Base-by-base conservation (phyloP, 2,329 filamentous ascomycete genomes). In the Tympanopsis confertula region DNA sequence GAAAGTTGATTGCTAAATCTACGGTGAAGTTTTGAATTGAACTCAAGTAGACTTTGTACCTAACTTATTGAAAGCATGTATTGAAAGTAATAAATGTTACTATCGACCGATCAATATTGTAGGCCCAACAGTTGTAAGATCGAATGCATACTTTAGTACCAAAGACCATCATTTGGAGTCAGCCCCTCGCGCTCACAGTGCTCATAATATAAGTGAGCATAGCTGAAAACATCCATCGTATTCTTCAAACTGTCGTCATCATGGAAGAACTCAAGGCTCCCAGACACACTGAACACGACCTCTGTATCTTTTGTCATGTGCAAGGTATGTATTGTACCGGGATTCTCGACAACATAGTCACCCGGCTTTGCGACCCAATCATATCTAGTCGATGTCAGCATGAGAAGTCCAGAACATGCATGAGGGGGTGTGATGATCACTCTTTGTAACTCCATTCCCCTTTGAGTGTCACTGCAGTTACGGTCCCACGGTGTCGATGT, bases 251-350 rank as follows among this genome's bases (percentile, higher is more conserved):
- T 47, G 29, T 47, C 41, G 35, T 48, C 47, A 24, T 49, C 44
- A 24, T 49, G 36, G 40, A 45, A 47, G 39, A 45, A 49, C 39
- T 49, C 47, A 29, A 49, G 32, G 20, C 39, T 42, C 5, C 47
- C 46, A n/a, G 37, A 38, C 13, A 47, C 33, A 12, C 39, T 42
- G 36, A 48, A 48, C 4, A 48, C 38, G 15, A 48, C 44, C 40
- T 49, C 46, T 2, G 43, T 24, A 4, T 38, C 40, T 13, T 40
- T 39, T 4, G 44, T 41, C 46, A 49, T 49, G 35, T 41, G 44
- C 24, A 49, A 39, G 28, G 47, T 49, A 35, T 49, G 47, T 29
- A 49, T 49, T 5, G 47, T 48, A n/a, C 47, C 47, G 13, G 46
- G 47, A 29, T 41, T 46, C 35, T 49, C 46, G 17, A 42, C 42